Evolutionary conservation across 2,329 filamentous ascomycete genomes (phyloP).

Genomic region (Pseudogymnoascus sp.): DNA sequence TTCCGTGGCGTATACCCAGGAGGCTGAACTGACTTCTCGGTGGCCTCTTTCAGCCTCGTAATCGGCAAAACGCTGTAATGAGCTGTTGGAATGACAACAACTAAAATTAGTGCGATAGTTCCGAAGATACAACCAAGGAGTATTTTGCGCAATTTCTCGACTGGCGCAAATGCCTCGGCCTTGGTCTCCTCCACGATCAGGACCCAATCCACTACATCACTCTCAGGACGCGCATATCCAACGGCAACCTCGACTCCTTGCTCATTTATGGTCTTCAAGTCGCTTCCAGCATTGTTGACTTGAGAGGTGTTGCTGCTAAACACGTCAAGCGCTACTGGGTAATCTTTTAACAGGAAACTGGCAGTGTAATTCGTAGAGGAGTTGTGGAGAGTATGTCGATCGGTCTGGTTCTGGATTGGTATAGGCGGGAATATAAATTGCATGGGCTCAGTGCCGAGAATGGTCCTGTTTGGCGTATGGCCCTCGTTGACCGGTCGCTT

Average conservation of each 20-base stretch:
- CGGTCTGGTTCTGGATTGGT: conserved; percentile 29
- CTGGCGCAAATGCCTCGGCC: conserved; percentile 66
- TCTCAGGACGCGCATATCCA: conserved; percentile 67
- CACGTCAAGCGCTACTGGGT: conserved; percentile 52
- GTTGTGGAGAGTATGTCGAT: conserved; percentile 42
- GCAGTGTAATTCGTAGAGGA: conserved; percentile 20
- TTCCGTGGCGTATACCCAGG: conserved; percentile 25
- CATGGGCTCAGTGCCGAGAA: conserved; percentile 38
- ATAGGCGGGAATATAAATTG: conserved; percentile 54
- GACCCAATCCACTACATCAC: conserved; percentile 68
- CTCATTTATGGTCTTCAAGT: conserved; percentile 65
- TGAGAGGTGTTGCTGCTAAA: conserved; percentile 42
- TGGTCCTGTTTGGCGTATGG: conserved; percentile 31
- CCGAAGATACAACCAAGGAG: conserved; percentile 80
- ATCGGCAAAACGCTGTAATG: conserved; percentile 79
- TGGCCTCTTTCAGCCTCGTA: conserved; percentile 64
- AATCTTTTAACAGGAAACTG: conserved; percentile 51
- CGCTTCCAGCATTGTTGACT: conserved; percentile 60
- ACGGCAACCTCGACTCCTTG: conserved; percentile 61
- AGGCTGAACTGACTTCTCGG: conserved; percentile 54
- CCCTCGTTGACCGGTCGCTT: conserved; percentile 40
- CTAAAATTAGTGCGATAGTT: conserved; percentile 61
- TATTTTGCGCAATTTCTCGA: conserved; percentile 66
- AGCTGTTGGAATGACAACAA: conserved; percentile 69
- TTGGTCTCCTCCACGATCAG: conserved; percentile 70